Evolutionary conservation across 2,329 filamentous ascomycete species (phyloP), one percentile per base, ranked within the genome.

Genomic region (Fusarium paranaense): DNA sequence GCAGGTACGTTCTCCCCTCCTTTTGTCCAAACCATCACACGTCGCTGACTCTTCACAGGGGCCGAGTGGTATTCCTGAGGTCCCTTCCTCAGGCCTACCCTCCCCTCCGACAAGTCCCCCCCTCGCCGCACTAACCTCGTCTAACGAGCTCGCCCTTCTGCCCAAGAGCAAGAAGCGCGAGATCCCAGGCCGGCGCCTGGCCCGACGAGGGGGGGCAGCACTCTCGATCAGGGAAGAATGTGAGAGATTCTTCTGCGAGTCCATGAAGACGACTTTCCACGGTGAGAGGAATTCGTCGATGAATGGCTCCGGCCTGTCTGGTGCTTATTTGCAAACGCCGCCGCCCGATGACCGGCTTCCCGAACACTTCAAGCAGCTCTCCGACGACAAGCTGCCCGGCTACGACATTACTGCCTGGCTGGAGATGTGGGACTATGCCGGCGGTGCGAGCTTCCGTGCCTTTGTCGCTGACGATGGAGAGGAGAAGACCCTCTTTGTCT

Each of bases 171-270:
- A 82, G 80, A 85, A 82, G 80, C 82, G 82, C 80, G 83, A 84
- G 74, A 82, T 81, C 77, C 82, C 82, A 79, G 82, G 81, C 79
- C 78, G 79, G 76, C 81, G 81, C 81, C 82, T 83, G 82, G 85
- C 85, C 83, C 87, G 90, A 82, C 89, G 89, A 93, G 93, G 93
- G 94, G 95, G 95, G 95, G 95, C 95, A 92, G 92, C 94, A 93
- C 91, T 94, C 87, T 92, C 92, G 88, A 97, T 98, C 90, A 95
- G 93, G 94, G 95, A 93, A 95, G 95, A 98, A 94, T 97, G 95
- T 98, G 95, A 98, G 95, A 98, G 95, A 90, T 96, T 98, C 93
- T 97, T 98, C 91, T 98, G 95, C 88, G 95, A 96, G 93, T 93
- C 92, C 90, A 94, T 98, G 92, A 93, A 91, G 87, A 88, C 92